A percentile compares a stretch with the other conserved stretches of the same genome.
Evolutionary conservation across 1,139 yeast genomes (phyloP).

Genomic region (Spencermartinsiella ligniputridi): DNA sequence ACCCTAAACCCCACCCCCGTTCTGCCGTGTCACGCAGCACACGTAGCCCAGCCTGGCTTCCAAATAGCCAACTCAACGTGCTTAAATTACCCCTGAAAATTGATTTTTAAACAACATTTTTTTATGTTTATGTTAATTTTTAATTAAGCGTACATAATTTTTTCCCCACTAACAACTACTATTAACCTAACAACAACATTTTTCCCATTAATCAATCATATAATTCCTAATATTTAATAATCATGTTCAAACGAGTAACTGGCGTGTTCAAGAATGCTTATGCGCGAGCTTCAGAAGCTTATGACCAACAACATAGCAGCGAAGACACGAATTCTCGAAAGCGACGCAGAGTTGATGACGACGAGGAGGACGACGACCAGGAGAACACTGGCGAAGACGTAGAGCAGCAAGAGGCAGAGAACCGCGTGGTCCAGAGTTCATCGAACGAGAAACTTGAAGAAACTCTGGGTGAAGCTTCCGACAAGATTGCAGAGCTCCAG

Average conservation of each 20-base stretch:
- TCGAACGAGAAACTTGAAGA: not conserved
- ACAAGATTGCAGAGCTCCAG: constrained; percentile 9
- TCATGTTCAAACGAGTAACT: constrained; percentile 16
- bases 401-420: not conserved
- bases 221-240: too few relatives aligned
- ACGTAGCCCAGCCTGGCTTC: too few relatives aligned
- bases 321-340: not conserved
- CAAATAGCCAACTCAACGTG: too few relatives aligned
- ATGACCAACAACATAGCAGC: constrained; percentile 9
- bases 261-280: constrained; percentile 18
- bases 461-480: not conserved
- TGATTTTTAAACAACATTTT: not conserved
- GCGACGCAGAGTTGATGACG: constrained; percentile 5
- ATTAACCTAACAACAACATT: too few relatives aligned
- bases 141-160: not conserved
- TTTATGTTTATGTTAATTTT: not conserved
- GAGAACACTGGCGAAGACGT: not conserved
- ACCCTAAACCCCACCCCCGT: too few relatives aligned
- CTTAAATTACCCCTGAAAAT: not conserved
- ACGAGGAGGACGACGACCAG: constrained; percentile 6
- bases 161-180: too few relatives aligned
- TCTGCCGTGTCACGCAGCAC: too few relatives aligned
- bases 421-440: not conserved
- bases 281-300: constrained; percentile 23
- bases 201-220: too few relatives aligned